Evolutionary conservation across 2,329 filamentous ascomycete species (phyloP), one percentile per base, ranked within the genome.

Genomic region (Paecilomyces niveus): DNA sequence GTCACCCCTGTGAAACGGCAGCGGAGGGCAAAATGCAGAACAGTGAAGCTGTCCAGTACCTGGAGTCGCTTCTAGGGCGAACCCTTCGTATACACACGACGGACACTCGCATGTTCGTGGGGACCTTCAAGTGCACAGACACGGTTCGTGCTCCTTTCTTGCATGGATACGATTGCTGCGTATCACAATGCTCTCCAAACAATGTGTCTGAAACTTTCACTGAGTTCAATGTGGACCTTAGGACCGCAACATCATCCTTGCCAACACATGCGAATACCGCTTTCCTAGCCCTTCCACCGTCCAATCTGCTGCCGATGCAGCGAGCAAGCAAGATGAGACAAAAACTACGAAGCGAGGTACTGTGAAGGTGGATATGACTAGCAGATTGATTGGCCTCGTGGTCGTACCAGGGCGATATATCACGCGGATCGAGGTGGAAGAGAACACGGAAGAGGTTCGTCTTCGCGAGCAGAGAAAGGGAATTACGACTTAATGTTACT

Each of bases 91-190:
- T 97, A 57, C 84, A 89, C 66, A 90, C 89, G 13, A 89, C 86
- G 3, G 93, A 97, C 71, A 85, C 85, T 15, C 89, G 94, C 60
- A 86, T 96, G 72, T 99, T 97, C 74, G 85, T 92, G 57, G 94
- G 94, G 21, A 83, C 86, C 63, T 89, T 99, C 77, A 97, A 95
- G 76, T 99, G 94, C 78, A 97, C 92, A 31, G 94, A 99, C 78
- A 86, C 89, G 60, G 92, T 95, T 77, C 55, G 83, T 80, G 54
- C 49, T 55, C 45, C 56, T 52, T 54, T 35, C 29, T 56, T 53
- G 53, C 51, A 58, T 33, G 26, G 32, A 18, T 13, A 21, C 18
- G 31, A 39, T 58, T 59, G n/a, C 54, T 49, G 2, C 33, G 26
- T 33, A 31, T 15, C 18, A 39, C 54, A 24, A 31, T 22, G 26